Evolutionary conservation across 2,329 filamentous ascomycete genomes (phyloP).

Genomic region (Elsinoe arachidis): DNA sequence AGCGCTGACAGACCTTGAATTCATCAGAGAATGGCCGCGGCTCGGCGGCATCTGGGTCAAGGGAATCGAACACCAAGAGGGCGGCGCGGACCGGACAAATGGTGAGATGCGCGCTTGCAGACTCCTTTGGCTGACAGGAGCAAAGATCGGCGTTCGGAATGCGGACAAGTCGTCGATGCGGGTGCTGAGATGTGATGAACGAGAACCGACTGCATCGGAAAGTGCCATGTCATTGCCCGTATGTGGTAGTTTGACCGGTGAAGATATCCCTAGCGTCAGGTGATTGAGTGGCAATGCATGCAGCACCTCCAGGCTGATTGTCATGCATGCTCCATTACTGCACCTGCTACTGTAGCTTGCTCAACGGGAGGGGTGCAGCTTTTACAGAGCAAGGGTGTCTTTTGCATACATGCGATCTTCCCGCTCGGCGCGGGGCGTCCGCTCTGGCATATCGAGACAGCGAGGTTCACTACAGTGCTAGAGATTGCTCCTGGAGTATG

Average conservation of each 20-base stretch:
- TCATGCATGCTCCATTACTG: no score
- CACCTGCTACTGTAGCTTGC: no score
- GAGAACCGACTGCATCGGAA: not conserved
- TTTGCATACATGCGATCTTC: no score
- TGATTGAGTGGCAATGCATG: not conserved
- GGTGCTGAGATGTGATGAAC: not conserved
- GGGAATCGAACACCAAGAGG: not conserved
- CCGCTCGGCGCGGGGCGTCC: no score
- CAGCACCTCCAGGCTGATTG: not conserved
- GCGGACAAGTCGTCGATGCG: not conserved
- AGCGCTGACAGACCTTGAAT: no score
- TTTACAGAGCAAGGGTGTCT: no score
- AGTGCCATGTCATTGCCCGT: not conserved
- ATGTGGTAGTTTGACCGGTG: not conserved
- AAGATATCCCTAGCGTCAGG: not conserved
- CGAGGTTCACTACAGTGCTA: no score
- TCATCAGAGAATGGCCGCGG: not conserved
- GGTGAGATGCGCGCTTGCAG: not conserved
- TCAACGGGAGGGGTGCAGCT: no score
- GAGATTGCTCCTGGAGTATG: no score
- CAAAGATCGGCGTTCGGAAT: not conserved
- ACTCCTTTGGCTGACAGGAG: not conserved
- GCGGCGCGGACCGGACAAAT: not conserved
- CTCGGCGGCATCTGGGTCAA: not conserved
- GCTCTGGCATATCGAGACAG: no score